These are phyloP conservation scores for Cordyceps javanica DNA, from an alignment of 2,329 filamentous ascomycete genomes.

Conservation along the genomic window DNA sequence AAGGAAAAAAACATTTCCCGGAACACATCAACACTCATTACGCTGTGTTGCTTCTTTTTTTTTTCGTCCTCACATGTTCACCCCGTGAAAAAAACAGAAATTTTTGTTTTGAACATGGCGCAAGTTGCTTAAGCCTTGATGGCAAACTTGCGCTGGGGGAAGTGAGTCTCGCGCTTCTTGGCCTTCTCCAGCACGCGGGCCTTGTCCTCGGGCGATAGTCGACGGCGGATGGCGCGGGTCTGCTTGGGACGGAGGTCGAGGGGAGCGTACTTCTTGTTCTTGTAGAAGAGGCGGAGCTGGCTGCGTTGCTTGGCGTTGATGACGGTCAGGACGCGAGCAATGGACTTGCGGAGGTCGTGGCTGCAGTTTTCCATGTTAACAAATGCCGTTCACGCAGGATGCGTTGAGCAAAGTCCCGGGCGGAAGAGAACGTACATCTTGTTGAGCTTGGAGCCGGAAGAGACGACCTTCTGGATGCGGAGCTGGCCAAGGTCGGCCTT, in stretches of 20 bases:
- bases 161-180: conserved; percentile 93
- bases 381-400: too few species aligned
- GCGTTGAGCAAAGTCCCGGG: background rate
- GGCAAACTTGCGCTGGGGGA: conserved; percentile 97
- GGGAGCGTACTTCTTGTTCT: conserved; percentile 98
- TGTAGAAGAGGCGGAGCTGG: conserved; percentile 98
- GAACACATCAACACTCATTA: conserved; percentile 6
- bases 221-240: conserved; percentile 95
- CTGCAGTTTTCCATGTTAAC: too few species aligned
- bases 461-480: conserved; percentile 97
- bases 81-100: background rate
- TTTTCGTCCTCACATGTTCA: background rate
- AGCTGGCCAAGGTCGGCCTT: conserved; percentile 96
- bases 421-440: conserved; percentile 68
- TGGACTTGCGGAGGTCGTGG: conserved; percentile 99
- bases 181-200: conserved; percentile 82
- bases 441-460: conserved; percentile 90
- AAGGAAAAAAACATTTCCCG: background rate
- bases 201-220: conserved; percentile 87
- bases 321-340: conserved; percentile 96
- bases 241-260: conserved; percentile 98
- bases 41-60: conserved; percentile 8
- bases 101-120: background rate
- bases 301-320: conserved; percentile 99
- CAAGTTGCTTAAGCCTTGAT: conserved; percentile 63